Evolutionary conservation across 805 yeast genomes (phyloP), one percentile per base, ranked within the genome.

Genomic region (Saccharomycopsis sp.): DNA sequence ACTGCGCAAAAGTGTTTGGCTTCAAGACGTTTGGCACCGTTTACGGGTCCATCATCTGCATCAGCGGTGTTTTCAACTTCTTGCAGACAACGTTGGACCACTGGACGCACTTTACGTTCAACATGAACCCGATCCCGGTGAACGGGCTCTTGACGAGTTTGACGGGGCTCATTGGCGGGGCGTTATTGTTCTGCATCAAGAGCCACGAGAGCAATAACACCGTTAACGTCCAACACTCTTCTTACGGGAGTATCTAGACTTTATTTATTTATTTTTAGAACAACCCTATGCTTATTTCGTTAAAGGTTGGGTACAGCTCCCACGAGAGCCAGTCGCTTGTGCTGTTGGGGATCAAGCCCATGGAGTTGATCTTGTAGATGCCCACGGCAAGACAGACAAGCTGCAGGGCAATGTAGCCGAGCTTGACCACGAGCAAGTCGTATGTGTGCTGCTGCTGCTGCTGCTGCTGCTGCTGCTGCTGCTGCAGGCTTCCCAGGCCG

Each of bases 251-350:
- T 26, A 33, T 26, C 18, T n/a, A n/a, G n/a, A n/a, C n/a, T n/a
- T n/a, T n/a, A n/a, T 21, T 8, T 19, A 19, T 21, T 21, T 15
- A 19, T n/a, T 4, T 8, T 26, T 25, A 36, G 26, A 36, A 36
- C 4, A 35, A 25, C 18, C 46, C 46, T 5, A 38, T 10, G 16
- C 26, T 35, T 4, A 35, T 6, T 30, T 45, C 46, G 8, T 33
- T 20, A 15, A 46, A 39, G 12, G 15, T 23, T 10, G 49, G 49
- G 16, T 39, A 36, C 7, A 27, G 52, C 55, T 87, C 94, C 88
- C 94, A 88, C 5, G 86, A 77, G 13, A 89, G 62, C 97, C 97
- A 92, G 56, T 89, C 98, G 50, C 94, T 80, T 34, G 70, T 70
- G 27, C 77, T 80, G 52, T 81, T 84, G 17, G 98, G 98, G 45